Base-by-base conservation (phyloP, 1,284 basidiomycete genomes). In the Cutaneotrichosporon cavernicola region DNA sequence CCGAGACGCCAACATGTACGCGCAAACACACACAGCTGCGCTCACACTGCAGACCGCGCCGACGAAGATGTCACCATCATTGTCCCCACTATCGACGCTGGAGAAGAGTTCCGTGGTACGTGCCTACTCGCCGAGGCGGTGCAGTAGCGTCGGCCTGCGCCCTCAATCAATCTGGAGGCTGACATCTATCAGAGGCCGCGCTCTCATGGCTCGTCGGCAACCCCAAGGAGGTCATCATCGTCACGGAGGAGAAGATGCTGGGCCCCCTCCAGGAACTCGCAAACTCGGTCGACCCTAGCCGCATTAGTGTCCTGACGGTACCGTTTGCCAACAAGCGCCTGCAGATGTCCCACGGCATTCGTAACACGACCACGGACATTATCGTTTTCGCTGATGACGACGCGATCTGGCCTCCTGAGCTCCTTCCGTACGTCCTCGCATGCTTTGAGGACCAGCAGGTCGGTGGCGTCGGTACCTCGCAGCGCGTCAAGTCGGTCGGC, bases 341-440 rank as follows among this genome's bases (percentile, higher is more conserved):
- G 32, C 92, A 96, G 81, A 95, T 96, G 92, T 85, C 87, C 65
- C 90, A 94, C 73, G 92, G 92, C 16, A 93, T 95, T 78, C 89
- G 89, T 77, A 88, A 92, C 78, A 89, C 88, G 31, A 89, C 88
- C 0, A 94, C 92, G 2, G 92, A 95, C 76, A 94, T 96, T 79
- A 92, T 95, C 77, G 88, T 95, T n/a, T 95, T 95, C 72, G 91
- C 92, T 5, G 92, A 95, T 76, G 92, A 96, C 76, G 92, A 95
- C 78, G 91, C 92, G 56, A 92, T 96, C 74, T 96, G 92, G 92
- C 92, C 92, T 0, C 87, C 91, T 0, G 92, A 89, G 2, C 85
- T 95, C 66, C 82, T 95, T 10, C 90, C 90, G 0, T 90, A 88
- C 77, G 86, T 90, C 60, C 86, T 96, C 53, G 91, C 91, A 4